Conservation (phyloP, 352 stramenopile species). For the Globisporangium alternatum region DNA sequence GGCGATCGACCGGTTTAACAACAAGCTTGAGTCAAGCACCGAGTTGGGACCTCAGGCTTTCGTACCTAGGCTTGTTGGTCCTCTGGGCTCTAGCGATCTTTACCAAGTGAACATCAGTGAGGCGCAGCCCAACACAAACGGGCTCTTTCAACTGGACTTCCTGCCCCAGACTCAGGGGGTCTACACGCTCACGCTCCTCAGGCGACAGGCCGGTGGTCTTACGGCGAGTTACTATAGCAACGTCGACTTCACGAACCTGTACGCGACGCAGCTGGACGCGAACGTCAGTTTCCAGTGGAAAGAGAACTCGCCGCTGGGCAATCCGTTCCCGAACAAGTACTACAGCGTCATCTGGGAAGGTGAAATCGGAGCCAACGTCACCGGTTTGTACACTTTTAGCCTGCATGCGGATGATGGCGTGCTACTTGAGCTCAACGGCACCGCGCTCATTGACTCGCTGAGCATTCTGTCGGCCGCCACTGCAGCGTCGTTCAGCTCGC, state of each 20-base stretch:
- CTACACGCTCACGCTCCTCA: constrained; percentile 77
- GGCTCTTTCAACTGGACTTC: constrained; percentile 81
- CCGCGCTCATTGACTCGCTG: constrained; percentile 61
- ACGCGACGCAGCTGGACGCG: constrained; percentile 74
- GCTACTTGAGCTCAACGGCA: constrained; percentile 65
- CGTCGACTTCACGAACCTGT: constrained; percentile 79
- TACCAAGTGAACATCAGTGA: constrained; percentile 55
- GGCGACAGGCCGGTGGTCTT: constrained; percentile 84
- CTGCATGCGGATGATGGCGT: constrained; percentile 82
- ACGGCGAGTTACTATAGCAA: constrained; percentile 90
- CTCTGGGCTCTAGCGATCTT: constrained; percentile 18
- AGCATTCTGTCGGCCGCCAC: neutral
- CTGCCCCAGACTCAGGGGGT: constrained; percentile 69
- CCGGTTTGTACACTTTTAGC: constrained; percentile 77
- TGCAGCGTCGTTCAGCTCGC: constrained; percentile 9
- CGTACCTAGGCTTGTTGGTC: constrained; percentile 52
- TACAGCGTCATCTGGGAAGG: constrained; percentile 73
- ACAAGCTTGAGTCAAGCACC: constrained; percentile 82
- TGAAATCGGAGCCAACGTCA: constrained; percentile 41
- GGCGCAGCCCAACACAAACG: constrained; percentile 80
- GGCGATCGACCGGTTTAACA: constrained; percentile 90
- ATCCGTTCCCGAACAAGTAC: constrained; percentile 73
- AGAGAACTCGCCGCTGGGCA: constrained; percentile 50
- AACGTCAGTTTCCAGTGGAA: constrained; percentile 88
- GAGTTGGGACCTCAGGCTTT: constrained; percentile 56